Evolutionary conservation across 192 early-diverging fungal genomes (phyloP).

Genomic region (Allomyces javanicus): DNA sequence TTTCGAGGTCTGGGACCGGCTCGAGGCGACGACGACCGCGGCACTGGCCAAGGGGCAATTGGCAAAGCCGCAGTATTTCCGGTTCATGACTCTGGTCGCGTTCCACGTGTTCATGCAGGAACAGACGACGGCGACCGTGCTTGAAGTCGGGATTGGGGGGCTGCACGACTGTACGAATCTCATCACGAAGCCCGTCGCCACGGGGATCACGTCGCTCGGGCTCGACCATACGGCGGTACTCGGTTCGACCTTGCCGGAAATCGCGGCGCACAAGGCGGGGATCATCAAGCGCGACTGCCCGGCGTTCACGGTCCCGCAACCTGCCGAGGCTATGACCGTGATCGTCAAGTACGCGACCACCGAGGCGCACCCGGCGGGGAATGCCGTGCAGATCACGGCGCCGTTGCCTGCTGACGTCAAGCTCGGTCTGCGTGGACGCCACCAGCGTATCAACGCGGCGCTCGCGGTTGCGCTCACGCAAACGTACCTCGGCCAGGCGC

Average conservation of each 20-base stretch:
- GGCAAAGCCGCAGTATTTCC: conserved; percentile 65
- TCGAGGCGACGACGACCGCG: conserved; percentile 19
- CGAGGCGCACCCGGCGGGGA: conserved; percentile 1
- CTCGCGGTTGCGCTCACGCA: conserved; percentile 51
- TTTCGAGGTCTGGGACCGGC: conserved; percentile 59
- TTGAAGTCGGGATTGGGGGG: conserved; percentile 72
- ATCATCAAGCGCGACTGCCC: conserved; percentile 63
- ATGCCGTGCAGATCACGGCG: conserved; percentile 3
- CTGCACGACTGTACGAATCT: conserved; percentile 72
- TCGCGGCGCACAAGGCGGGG: conserved; percentile 71
- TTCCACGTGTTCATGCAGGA: conserved; percentile 57
- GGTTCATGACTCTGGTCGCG: conserved; percentile 77
- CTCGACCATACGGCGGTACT: conserved; percentile 51
- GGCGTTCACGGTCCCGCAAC: conserved; percentile 50
- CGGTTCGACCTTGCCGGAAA: conserved; percentile 50
- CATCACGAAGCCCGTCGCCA: conserved; percentile 46
- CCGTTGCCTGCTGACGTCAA: conserved; percentile 6
- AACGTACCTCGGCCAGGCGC: conserved; percentile 35
- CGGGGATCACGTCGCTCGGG: conserved; percentile 59
- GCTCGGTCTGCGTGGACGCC: conserved; percentile 57
- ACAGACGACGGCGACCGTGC: conserved; percentile 14
- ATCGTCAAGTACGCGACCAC: conserved; percentile 37
- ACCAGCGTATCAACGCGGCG: conserved; percentile 72
- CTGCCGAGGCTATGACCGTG: conserved; percentile 38
- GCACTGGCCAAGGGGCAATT: conserved; percentile 6